These are phyloP conservation scores for Miscanthus lutarioriparius DNA, from an alignment of 176 grass and related monocot species.

Conservation along the genomic window DNA sequence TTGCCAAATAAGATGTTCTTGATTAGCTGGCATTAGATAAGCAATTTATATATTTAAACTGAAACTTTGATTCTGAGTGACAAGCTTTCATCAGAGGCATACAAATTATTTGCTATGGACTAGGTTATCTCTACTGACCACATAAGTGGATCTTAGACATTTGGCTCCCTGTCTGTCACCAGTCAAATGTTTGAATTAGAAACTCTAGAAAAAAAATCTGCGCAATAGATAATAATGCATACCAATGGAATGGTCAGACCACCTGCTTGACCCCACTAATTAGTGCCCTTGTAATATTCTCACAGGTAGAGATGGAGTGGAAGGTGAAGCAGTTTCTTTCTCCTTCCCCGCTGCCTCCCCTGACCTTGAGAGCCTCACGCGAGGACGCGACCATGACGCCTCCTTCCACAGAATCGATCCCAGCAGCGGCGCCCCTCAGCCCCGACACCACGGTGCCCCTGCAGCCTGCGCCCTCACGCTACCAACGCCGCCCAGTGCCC, in stretches of 20 bases:
- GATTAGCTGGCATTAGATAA: constrained; percentile 3
- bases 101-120: constrained; percentile 4
- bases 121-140: constrained; percentile 5
- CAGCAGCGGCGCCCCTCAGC: no score
- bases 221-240: neutral
- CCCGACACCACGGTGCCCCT: no score
- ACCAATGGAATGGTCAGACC: neutral
- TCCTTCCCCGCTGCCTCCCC: no score
- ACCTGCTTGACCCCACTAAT: neutral
- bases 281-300: constrained; percentile 26
- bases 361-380: no score
- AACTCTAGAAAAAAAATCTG: neutral
- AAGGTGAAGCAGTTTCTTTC: no score
- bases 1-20: constrained; percentile 17
- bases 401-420: no score
- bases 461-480: no score
- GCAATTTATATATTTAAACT: constrained; percentile 4
- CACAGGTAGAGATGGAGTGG: no score
- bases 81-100: neutral
- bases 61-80: constrained; percentile 1
- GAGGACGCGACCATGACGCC: no score
- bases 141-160: neutral
- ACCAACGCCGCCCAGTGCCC: no score
- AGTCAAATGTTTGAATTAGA: constrained; percentile 20
- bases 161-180: constrained; percentile 16